Evolutionary conservation across 2,329 filamentous ascomycete genomes (phyloP).

Genomic region (Teratosphaeria epicoccoides): DNA sequence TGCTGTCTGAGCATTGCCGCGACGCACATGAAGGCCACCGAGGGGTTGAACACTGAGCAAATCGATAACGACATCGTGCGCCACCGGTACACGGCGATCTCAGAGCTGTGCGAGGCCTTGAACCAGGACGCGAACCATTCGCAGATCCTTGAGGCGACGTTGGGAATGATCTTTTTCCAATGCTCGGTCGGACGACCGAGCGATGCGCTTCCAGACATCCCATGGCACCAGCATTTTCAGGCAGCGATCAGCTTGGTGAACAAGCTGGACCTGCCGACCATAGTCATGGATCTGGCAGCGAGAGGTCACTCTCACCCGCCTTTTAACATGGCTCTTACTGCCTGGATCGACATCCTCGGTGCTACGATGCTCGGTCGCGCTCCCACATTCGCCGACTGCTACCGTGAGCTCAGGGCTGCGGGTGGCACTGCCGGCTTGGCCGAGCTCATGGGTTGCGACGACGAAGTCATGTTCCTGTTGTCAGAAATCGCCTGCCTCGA

Average conservation of each 20-base stretch:
- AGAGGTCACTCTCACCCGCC: conserved; percentile 52
- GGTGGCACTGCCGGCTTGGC: conserved; percentile 60
- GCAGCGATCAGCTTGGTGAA: conserved; percentile 76
- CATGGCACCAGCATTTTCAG: conserved; percentile 96
- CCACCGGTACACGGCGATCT: conserved; percentile 80
- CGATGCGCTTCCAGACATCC: conserved; percentile 78
- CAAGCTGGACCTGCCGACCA: conserved; percentile 66
- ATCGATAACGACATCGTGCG: conserved; percentile 86
- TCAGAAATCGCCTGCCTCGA: conserved; percentile 96
- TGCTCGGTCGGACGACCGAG: conserved; percentile 80
- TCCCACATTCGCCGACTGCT: conserved; percentile 86
- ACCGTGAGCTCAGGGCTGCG: conserved; percentile 78
- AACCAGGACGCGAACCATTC: conserved; percentile 71
- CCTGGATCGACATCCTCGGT: conserved; percentile 96
- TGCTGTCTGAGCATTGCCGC: conserved; percentile 91
- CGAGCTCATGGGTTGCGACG: conserved; percentile 95
- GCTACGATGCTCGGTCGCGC: conserved; percentile 81
- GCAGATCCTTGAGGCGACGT: conserved; percentile 80
- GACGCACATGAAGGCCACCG: conserved; percentile 77
- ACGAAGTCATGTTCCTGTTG: conserved; percentile 94
- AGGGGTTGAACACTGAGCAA: conserved; percentile 55
- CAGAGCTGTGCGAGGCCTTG: conserved; percentile 72
- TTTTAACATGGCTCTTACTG: conserved; percentile 89
- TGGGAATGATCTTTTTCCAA: conserved; percentile 95
- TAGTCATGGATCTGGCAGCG: conserved; percentile 42